Conservation (phyloP, 1,284 basidiomycete genomes). For the Puccinia brachypodii region DNA sequence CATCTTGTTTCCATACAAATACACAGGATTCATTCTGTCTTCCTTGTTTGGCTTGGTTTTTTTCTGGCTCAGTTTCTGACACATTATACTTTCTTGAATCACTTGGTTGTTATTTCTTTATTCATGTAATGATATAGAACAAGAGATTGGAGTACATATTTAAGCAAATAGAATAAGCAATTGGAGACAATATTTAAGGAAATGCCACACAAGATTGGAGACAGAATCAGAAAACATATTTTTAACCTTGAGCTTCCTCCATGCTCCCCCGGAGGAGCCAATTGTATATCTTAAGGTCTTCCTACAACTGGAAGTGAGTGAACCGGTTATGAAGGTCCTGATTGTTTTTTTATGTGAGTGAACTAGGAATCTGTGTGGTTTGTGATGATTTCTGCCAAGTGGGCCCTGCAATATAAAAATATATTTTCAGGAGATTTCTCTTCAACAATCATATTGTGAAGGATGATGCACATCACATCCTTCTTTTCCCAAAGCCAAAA, state of each 20-base stretch:
- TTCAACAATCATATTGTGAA: conserved; percentile 14
- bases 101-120: too few species aligned
- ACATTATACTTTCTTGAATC: too few species aligned
- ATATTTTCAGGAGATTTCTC: neutral
- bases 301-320: neutral
- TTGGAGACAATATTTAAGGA: too few species aligned
- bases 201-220: too few species aligned
- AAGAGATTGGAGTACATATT: too few species aligned
- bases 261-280: neutral
- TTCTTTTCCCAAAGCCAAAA: neutral
- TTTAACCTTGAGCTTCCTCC: neutral
- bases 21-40: too few species aligned
- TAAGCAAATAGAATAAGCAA: too few species aligned
- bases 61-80: too few species aligned
- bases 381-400: neutral
- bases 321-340: neutral
- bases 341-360: neutral
- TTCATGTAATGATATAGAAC: too few species aligned
- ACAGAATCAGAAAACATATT: neutral
- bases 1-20: too few species aligned
- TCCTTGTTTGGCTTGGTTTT: too few species aligned
- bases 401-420: neutral
- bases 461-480: conserved; percentile 8
- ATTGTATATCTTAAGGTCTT: conserved; percentile 3
- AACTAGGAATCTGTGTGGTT: neutral